These are phyloP conservation scores for Suhomyces yuchorum DNA, from an alignment of 1,139 yeast genomes.

Conservation along the genomic window DNA sequence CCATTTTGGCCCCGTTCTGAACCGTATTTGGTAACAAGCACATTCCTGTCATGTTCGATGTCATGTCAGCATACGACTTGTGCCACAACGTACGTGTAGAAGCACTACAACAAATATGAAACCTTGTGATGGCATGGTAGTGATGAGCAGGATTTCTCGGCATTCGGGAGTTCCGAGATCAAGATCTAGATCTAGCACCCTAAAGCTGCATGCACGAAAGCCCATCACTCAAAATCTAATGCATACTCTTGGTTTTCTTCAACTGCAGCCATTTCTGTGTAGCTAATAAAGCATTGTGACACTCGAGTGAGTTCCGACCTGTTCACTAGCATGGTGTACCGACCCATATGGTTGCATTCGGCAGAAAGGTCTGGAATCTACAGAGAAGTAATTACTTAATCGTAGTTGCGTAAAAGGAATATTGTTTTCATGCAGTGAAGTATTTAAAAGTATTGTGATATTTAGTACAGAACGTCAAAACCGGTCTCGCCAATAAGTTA, in stretches of 20 bases:
- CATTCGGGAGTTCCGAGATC: background rate
- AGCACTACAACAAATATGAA: too few relatives aligned
- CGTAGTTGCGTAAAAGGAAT: too few relatives aligned
- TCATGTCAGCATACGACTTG: too few relatives aligned
- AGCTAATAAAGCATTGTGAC: background rate
- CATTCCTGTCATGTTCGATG: too few relatives aligned
- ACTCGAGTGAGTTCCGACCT: background rate
- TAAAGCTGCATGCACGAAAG: background rate
- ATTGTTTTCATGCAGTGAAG: background rate
- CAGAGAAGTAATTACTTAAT: too few relatives aligned
- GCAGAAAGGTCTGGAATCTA: too few relatives aligned
- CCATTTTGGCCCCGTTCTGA: too few relatives aligned
- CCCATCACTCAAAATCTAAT: background rate
- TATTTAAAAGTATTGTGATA: background rate
- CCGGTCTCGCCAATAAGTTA: background rate
- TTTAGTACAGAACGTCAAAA: background rate
- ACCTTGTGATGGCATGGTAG: background rate
- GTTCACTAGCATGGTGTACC: background rate
- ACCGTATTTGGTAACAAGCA: too few relatives aligned
- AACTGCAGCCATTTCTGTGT: background rate
- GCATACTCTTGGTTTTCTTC: background rate
- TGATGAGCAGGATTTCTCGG: background rate
- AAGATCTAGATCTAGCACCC: background rate
- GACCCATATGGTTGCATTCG: background rate
- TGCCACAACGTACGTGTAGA: too few relatives aligned